Conservation (phyloP, 2,329 filamentous ascomycete species). For the Trichoderma semiorbis region DNA sequence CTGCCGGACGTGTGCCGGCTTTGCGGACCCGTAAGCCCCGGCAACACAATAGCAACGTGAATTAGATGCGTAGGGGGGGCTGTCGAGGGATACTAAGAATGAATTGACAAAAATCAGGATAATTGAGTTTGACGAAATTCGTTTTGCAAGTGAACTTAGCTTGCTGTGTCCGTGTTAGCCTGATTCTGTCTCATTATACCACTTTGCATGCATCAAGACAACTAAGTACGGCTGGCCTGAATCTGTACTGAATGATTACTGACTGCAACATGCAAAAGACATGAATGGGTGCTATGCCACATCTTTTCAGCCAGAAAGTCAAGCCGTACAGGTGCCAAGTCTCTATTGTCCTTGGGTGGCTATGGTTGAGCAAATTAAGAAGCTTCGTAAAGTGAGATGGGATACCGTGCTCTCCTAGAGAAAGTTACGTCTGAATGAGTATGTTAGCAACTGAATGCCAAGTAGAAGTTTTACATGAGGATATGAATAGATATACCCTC, state of each 20-base stretch:
- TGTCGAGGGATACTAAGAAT: background rate
- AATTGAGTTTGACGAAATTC: background rate
- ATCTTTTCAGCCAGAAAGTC: background rate
- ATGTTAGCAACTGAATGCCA: background rate
- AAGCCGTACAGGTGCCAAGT: background rate
- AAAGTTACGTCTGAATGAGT: background rate
- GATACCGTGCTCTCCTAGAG: background rate
- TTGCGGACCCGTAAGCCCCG: background rate
- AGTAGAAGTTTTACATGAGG: background rate
- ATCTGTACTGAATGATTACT: background rate
- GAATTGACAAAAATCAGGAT: background rate
- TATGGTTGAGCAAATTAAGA: background rate
- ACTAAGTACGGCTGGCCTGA: background rate
- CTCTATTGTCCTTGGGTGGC: background rate
- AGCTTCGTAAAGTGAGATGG: background rate
- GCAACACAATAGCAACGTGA: background rate
- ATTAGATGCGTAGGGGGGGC: background rate
- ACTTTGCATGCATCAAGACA: background rate
- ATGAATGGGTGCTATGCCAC: background rate
- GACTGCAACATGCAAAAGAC: background rate
- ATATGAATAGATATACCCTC: background rate
- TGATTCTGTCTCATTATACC: background rate
- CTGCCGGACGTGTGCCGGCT: conserved; percentile 2
- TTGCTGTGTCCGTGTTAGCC: background rate
- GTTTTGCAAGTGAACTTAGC: background rate